Evolutionary conservation across 2,329 filamentous ascomycete species (phyloP), one percentile per base, ranked within the genome.

Genomic region (Uncinocarpus reesii): DNA sequence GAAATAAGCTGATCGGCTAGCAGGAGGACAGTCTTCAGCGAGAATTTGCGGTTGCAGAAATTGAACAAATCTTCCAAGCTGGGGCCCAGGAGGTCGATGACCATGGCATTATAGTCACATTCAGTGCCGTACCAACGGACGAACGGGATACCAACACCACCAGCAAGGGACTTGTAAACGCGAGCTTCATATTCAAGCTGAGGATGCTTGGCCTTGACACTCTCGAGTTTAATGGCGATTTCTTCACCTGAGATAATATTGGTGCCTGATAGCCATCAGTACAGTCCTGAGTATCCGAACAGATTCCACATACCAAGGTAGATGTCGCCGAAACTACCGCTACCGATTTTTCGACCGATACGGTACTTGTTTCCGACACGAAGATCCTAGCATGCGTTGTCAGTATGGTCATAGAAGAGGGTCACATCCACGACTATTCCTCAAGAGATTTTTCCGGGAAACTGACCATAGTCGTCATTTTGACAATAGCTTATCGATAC

Each of bases 31-130:
- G 92, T 98, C 83, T 98, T 98, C 58, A 98, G 74, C 10, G 92
- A 95, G 76, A 96, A 98, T 70, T 96, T 96, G 70, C 92, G 85
- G 81, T 96, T 96, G 81, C 92, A 98, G 71, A 96, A 96, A 80
- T 98, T 96, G 86, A 98, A 98, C 28, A 98, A 79, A 66, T 98
- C 92, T 72, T 98, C 92, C 70, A 98, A 73, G 63, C 84, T 92
- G 57, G 92, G 92, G 32, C 92, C 92, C 50, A 98, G 84, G 21
- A 98, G 82, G 64, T 98, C 92, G 57, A 96, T 81, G 45, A 98
- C 92, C 92, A 98, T 96, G 68, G 92, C 92, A 72, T 98, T 96
- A 81, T 98, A 96, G 74, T 96, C 92, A 71, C 90, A 96, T 73
- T 98, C 92, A 52, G 90, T 96, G 59, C 92, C 92, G 70, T 96